Percentiles rank a stretch among this genome's conserved stretches.
Conservation (phyloP, 805 yeast species). For the Komagataella mondaviorum region DNA sequence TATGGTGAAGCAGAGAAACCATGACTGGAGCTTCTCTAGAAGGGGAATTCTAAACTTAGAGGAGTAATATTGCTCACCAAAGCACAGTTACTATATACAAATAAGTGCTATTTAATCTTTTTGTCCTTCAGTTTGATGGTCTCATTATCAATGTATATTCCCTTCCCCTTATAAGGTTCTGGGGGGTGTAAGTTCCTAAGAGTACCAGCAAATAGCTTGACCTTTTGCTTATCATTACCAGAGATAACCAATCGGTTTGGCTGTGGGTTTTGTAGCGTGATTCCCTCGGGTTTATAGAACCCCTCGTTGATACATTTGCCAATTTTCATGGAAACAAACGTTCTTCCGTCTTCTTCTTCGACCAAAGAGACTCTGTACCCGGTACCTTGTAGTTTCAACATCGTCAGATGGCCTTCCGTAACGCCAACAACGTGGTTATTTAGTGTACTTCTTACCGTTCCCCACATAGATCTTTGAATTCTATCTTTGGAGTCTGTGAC, state of each 20-base stretch:
- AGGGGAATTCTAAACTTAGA: too few relatives aligned
- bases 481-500: conserved; percentile 45
- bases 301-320: conserved; percentile 80
- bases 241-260: conserved; percentile 80
- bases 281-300: conserved; percentile 61
- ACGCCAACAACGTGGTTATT: conserved; percentile 78
- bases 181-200: conserved; percentile 86
- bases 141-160: conserved; percentile 85
- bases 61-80: not conserved
- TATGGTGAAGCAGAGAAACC: too few relatives aligned
- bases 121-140: conserved; percentile 82
- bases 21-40: not conserved
- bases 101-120: conserved; percentile 61
- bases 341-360: conserved; percentile 30
- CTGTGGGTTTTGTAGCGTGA: conserved; percentile 63
- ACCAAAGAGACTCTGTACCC: conserved; percentile 88
- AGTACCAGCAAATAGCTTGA: conserved; percentile 77
- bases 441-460: conserved; percentile 71
- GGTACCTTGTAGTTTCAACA: conserved; percentile 85
- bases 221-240: conserved; percentile 81
- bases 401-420: conserved; percentile 83
- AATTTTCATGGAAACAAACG: conserved; percentile 63
- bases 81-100: not conserved
- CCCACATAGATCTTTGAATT: conserved; percentile 87
- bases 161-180: conserved; percentile 98